Evolutionary conservation across 1,139 yeast genomes (phyloP), one percentile per base, ranked within the genome.

Genomic region (Candida smagusa): DNA sequence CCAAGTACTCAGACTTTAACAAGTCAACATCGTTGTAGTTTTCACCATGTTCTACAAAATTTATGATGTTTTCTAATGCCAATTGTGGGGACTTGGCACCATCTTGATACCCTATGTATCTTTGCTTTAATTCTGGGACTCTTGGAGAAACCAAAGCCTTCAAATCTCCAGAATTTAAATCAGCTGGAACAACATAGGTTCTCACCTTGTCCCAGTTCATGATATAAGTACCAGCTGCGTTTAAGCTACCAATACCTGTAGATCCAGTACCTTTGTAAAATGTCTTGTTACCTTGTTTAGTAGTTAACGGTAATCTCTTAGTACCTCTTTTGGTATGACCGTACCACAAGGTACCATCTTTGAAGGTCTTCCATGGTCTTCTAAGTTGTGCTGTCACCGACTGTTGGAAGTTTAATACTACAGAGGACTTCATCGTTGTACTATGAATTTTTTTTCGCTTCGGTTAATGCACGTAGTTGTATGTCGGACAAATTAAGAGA

Each of bases 181-280:
- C 70, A 2, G 71, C 65, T 2, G 99, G 99, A 7, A 81, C 89
- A 3, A 86, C 95, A 61, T 84, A 92, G 0, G 97, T 89, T 54
- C 97, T 76, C 24, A 90, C 98, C 56, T 84, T 88, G 30, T 66
- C 63, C 88, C 95, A 92, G 65, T 87, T 76, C 47, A 92, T 76
- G 11, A 78, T 70, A 60, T 87, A 94, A 27, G 78, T 76, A 38
- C 96, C 97, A 46, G 73, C 73, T 27, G 72, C 69, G 40, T 94
- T 84, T 57, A 84, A 79, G 41, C 72, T 74, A 56, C 99, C 99
- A 45, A 88, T 79, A 61, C 97, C 97, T 2, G 95, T 77, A 5
- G 98, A 87, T 44, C 97, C 78, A 13, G 97, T 92, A 68, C 98
- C 99, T 61, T 90, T 92, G 65, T 94, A 92, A 65, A 74, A 87